Conservation (phyloP, 2,329 filamentous ascomycete genomes). For the Eutypella sp. region DNA sequence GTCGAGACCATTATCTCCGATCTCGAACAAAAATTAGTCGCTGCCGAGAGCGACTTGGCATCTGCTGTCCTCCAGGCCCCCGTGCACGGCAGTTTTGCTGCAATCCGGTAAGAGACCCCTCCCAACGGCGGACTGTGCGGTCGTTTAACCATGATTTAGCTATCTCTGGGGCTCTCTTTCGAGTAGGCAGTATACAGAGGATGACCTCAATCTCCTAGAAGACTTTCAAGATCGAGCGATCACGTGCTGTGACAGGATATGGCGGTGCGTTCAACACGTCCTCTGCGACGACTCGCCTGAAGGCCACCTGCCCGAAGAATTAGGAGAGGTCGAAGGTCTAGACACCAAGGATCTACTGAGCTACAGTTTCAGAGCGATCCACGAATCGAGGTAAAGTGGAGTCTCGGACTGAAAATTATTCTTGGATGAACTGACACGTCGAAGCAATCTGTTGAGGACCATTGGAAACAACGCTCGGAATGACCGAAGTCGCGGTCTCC, state of each 20-base stretch:
- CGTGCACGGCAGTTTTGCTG: constrained; percentile 65
- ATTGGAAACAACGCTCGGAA: constrained; percentile 52
- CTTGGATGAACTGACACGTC: too few species aligned
- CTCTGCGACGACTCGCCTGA: constrained; percentile 94
- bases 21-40: constrained; percentile 59
- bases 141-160: constrained; percentile 24
- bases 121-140: constrained; percentile 3
- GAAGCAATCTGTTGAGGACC: constrained; percentile 65
- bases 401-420: too few species aligned
- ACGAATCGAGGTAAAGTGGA: constrained; percentile 76
- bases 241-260: constrained; percentile 61
- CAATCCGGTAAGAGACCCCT: constrained; percentile 47
- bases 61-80: constrained; percentile 62
- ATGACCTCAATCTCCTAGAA: constrained; percentile 31
- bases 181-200: constrained; percentile 33
- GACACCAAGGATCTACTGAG: constrained; percentile 87
- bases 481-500: constrained; percentile 35
- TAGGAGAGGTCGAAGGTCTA: constrained; percentile 65
- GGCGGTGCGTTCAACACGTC: constrained; percentile 68
- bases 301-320: constrained; percentile 72
- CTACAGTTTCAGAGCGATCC: constrained; percentile 92
- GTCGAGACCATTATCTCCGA: constrained; percentile 53
- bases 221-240: constrained; percentile 53
- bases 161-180: constrained; percentile 50
- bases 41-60: constrained; percentile 61